Conservation (phyloP, 2,329 filamentous ascomycete species). For the Trichoderma sp. region DNA sequence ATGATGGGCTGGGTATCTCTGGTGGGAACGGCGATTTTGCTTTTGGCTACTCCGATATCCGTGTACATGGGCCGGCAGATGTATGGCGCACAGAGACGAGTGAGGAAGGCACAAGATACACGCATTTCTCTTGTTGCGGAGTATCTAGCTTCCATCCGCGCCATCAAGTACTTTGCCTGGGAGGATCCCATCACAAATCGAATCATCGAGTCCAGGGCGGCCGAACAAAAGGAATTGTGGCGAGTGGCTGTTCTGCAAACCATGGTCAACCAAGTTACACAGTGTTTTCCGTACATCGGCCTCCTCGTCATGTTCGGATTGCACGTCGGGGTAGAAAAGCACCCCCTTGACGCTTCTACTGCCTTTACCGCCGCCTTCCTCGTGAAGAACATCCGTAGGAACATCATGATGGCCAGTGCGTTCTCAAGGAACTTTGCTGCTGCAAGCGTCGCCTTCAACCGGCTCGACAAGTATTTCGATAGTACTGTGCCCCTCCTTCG, state of each 20-base stretch:
- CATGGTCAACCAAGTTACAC: constrained; percentile 48
- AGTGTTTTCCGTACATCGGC: constrained; percentile 51
- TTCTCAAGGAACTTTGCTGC: constrained; percentile 38
- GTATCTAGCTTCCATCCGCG: constrained; percentile 56
- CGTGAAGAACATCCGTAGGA: constrained; percentile 52
- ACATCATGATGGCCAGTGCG: constrained; percentile 50
- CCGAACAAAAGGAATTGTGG: constrained; percentile 57
- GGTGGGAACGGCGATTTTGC: constrained; percentile 49
- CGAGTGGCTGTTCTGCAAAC: constrained; percentile 48
- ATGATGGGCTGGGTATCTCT: constrained; percentile 57
- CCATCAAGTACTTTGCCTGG: constrained; percentile 62
- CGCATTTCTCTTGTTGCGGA: constrained; percentile 58
- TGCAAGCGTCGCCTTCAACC: constrained; percentile 45
- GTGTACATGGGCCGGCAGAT: constrained; percentile 49
- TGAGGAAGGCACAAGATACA: constrained; percentile 54
- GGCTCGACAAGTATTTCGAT: constrained; percentile 54
- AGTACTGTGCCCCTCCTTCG: constrained; percentile 47
- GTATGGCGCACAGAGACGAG: constrained; percentile 49
- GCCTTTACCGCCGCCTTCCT: constrained; percentile 58
- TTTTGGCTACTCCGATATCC: constrained; percentile 50
- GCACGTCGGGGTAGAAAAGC: constrained; percentile 47
- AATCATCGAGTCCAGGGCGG: constrained; percentile 48
- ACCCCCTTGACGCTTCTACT: constrained; percentile 52
- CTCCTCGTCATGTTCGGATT: constrained; percentile 55
- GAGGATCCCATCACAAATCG: constrained; percentile 52